Evolutionary conservation across 1,284 basidiomycete genomes (phyloP), one percentile per base, ranked within the genome.

Genomic region (Ustilago lituana): DNA sequence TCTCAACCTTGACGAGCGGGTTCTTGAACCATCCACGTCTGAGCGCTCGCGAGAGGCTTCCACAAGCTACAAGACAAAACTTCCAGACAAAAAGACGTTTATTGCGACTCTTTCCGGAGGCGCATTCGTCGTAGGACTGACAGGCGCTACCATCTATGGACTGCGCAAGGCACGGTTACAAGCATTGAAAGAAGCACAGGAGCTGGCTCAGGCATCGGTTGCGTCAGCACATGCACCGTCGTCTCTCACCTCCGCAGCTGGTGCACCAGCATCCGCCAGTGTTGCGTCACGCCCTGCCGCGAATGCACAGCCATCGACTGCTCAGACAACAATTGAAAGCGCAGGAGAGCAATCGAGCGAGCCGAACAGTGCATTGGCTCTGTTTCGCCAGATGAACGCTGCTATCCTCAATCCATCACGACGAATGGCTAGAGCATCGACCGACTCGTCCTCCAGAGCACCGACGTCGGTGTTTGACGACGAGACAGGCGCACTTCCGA

Each of bases 391-490:
- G 35, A 62, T 62, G 65, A 68, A 62, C 15, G 32, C 55, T 29
- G 50, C 59, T 17, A 57, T 65, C 22, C 41, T 65, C 12, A 58
- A 37, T 7, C 49, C 61, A 2, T 45, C 56, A 8, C 49, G 48
- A 35, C 39, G 43, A n/a, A n/a, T 49, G 11, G 5, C 4, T 15
- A 12, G 39, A 17, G 40, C 8, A 12, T 20, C 51, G 19, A 15
- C 5, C 2, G 27, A 32, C 8, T 41, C 41, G 10, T 15, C 24
- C 23, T 12, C 39, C 5, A 27, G 11, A 29, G 68, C 58, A 11
- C 68, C 68, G n/a, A 65, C 38, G 3, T 71, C 68, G 2, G 68
- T 71, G 7, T 71, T 71, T 19, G 68, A 71, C 26, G 59, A 66
- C 17, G 58, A 56, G 26, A 58, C 58, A 7, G 56, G 50, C 3